Conservation (phyloP, 371 early-diverging fungal species). For the Mortierella sp. region DNA sequence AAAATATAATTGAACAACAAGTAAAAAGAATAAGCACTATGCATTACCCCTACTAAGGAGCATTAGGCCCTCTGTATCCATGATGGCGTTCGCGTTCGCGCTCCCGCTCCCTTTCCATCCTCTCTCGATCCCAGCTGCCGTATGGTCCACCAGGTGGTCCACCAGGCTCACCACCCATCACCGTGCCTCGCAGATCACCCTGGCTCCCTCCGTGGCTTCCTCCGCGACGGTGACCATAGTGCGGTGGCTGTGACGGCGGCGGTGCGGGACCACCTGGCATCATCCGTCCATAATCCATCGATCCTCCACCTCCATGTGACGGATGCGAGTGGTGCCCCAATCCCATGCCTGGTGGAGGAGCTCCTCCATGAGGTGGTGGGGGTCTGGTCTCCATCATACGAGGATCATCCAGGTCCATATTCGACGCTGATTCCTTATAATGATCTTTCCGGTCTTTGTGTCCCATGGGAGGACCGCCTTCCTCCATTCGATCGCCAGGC, state of each 20-base stretch:
- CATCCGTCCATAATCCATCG: conserved; percentile 52
- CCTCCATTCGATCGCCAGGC: conserved; percentile 44
- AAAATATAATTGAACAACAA: neutral
- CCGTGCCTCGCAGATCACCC: conserved; percentile 40
- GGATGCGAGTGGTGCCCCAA: conserved; percentile 48
- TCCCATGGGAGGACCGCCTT: conserved; percentile 9
- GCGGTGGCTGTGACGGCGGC: conserved; percentile 26
- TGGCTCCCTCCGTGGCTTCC: conserved; percentile 52
- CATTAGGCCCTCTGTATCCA: conserved; percentile 49
- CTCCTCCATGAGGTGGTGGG: conserved; percentile 45
- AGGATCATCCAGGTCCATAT: conserved; percentile 53
- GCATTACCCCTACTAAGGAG: conserved; percentile 21
- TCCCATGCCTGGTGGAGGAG: conserved; percentile 22
- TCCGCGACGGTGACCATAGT: conserved; percentile 48
- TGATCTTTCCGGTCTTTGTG: conserved; percentile 52
- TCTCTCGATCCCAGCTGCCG: conserved; percentile 50
- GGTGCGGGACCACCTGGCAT: conserved; percentile 44
- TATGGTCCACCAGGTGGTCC: conserved; percentile 29
- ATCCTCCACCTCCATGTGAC: conserved; percentile 43
- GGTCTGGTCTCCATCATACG: conserved; percentile 49
- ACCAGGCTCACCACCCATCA: conserved; percentile 33
- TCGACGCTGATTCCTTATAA: conserved; percentile 40
- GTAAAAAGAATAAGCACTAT: neutral
- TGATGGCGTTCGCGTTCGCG: conserved; percentile 42
- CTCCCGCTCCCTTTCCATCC: conserved; percentile 39